Evolutionary conservation across 345 rosid species (phyloP), one percentile per base, ranked within the genome.

Genomic region (Bruguiera parviflora): DNA sequence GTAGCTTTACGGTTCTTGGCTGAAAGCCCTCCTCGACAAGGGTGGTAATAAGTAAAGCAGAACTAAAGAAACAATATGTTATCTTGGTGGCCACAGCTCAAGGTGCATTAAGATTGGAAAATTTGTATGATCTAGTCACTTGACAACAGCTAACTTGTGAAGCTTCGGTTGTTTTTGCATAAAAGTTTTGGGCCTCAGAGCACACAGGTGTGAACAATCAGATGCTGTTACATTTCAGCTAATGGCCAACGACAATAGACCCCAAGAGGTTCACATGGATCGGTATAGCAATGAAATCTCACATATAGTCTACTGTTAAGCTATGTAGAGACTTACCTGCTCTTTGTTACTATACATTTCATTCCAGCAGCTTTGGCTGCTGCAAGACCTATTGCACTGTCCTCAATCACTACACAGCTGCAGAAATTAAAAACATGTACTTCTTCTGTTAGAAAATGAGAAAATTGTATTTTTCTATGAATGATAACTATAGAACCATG

Each of bases 281-380:
- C 5, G 0, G 19, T 3, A 43, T 15, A 2, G 18, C 18, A 11
- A 3, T 43, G 49, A 43, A 43, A 43, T 43, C 18, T 43, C 18
- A 13, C 13, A 28, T 33, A 18, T 25, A 60, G 65, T 27, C 66
- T 52, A 29, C 49, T 33, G 16, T 15, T 56, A 35, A 20, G 32
- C 25, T 22, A 58, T 52, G 27, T 15, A 37, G 24, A 3, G 57
- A 73, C 75, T 82, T 80, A 91, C 96, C 92, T 84, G 80, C 98
- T 94, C 84, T 89, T 91, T 66, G 98, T 91, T 68, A 91, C 89
- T 33, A 89, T 86, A 78, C 98, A 89, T 74, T 83, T 94, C 98
- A 91, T 91, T 79, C 93, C 97, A 11, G 98, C 97, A 62, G 97
- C 87, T 85, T 91, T 91, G 67, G 98, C 97, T 46, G 98, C 97